Evolutionary conservation across 441 rosid species (phyloP), one percentile per base, ranked within the genome.

Genomic region (Bruguiera hainesii): DNA sequence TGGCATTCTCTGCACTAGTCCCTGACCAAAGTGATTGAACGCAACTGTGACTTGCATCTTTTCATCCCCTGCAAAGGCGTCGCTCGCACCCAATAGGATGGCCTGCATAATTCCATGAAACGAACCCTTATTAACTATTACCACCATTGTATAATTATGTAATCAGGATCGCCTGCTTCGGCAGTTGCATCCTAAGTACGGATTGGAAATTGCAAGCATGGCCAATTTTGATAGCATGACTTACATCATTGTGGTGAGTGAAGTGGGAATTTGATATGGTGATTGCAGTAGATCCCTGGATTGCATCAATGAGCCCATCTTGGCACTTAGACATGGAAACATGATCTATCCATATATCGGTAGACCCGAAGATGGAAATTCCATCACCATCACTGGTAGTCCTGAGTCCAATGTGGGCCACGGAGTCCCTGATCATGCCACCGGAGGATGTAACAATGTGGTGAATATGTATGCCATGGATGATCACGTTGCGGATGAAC

Each of bases 1-100:
- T 0, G 98, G 98, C 98, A 92, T 92, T 70, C 98, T 88, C 77
- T 92, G 98, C 7, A 86, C 81, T 49, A 92, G 69, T 57, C 94
- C 96, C 57, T 82, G 78, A 0, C 93, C 98, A 37, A 92, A 92
- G 77, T 85, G 98, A 78, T 92, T 92, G 83, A 83, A 92, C 7
- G 98, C 95, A 11, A 90, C 71, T 0, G 98, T 92, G 10, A 90
- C 85, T 75, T 92, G 98, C 98, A 92, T 85, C 7, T 63, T 65
- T 67, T 74, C 66, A 75, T 92, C 98, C 0, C 50, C 65, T 0
- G 63, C 13, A 77, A 60, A 86, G 46, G 29, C 1, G 11, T 88
- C 78, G 62, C 87, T 89, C 26, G 87, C 95, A 30, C 96, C 98
- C 58, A 89, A 65, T 73, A 92, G 63, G 42, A 92, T 86, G 69